phyloP scores from a whole-genome alignment of 768 basidiomycete genomes.

The Psilocybe cubensis region DNA sequence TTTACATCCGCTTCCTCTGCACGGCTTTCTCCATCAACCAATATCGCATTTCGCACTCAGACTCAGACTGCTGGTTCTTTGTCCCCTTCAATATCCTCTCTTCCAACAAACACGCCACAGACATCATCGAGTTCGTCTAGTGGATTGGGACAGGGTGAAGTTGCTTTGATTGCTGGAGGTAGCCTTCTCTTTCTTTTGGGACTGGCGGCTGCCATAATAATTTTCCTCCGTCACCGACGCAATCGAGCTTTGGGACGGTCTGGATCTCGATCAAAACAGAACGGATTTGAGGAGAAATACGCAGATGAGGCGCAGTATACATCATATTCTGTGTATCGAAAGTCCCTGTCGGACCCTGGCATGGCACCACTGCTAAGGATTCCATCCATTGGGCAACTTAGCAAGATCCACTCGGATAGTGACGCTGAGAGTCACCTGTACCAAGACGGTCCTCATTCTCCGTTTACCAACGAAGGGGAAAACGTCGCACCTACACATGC shows the following conservation, averaged over 20 bases:
- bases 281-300: slow-evolving; percentile 7
- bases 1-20: not conserved
- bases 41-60: not conserved
- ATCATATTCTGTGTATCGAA: not conserved
- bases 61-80: not conserved
- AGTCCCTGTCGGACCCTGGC: not conserved
- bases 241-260: not conserved
- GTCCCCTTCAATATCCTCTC: not conserved
- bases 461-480: slow-evolving; percentile 2
- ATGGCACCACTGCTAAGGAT: not conserved
- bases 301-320: not conserved
- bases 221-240: not conserved
- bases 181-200: not conserved
- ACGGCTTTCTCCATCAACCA: not conserved
- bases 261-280: not conserved
- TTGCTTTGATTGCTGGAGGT: not conserved
- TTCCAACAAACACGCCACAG: not conserved
- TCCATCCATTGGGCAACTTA: not conserved
- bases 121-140: not conserved
- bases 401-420: not conserved
- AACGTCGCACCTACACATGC: not conserved
- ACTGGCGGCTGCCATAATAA: not conserved
- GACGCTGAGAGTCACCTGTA: not conserved
- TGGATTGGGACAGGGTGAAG: not conserved
- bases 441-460: not conserved